phyloP scores from a whole-genome alignment of 768 basidiomycete species.

The Chiua virens region DNA sequence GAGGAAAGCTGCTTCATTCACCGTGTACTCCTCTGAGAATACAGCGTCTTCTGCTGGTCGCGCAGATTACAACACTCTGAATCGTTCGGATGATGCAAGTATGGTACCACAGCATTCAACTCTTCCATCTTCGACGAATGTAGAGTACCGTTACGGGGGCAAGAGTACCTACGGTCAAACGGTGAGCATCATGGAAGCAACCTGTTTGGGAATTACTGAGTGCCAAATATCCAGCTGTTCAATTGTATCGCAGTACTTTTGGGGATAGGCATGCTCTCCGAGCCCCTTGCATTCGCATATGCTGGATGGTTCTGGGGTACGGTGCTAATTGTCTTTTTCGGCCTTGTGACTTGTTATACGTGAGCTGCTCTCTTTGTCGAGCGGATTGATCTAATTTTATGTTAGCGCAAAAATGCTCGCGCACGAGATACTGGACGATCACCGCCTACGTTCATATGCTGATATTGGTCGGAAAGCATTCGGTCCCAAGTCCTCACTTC shows the following conservation, averaged over 20 bases:
- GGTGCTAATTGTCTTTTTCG: constrained; percentile 71
- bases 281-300: constrained; percentile 89
- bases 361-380: constrained; percentile 38
- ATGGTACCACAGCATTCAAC: constrained; percentile 1
- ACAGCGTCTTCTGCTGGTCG: not conserved
- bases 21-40: constrained; percentile 14
- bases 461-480: constrained; percentile 91
- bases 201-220: not conserved
- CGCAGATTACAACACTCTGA: not conserved
- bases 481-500: constrained; percentile 63
- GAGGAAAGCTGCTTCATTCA: constrained; percentile 38
- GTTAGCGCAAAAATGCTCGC: constrained; percentile 85
- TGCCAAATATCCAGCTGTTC: constrained; percentile 57
- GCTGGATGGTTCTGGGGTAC: constrained; percentile 87
- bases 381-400: constrained; percentile 1
- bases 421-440: constrained; percentile 67
- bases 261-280: constrained; percentile 87
- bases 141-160: constrained; percentile 40
- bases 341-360: constrained; percentile 86
- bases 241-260: constrained; percentile 85
- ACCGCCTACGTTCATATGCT: constrained; percentile 74
- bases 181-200: constrained; percentile 35
- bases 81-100: not conserved
- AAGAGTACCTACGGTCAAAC: constrained; percentile 76
- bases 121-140: not conserved